These are phyloP conservation scores for Paracorniculantispora psalliotae DNA, from an alignment of 2,329 filamentous ascomycete species.

Conservation along the genomic window DNA sequence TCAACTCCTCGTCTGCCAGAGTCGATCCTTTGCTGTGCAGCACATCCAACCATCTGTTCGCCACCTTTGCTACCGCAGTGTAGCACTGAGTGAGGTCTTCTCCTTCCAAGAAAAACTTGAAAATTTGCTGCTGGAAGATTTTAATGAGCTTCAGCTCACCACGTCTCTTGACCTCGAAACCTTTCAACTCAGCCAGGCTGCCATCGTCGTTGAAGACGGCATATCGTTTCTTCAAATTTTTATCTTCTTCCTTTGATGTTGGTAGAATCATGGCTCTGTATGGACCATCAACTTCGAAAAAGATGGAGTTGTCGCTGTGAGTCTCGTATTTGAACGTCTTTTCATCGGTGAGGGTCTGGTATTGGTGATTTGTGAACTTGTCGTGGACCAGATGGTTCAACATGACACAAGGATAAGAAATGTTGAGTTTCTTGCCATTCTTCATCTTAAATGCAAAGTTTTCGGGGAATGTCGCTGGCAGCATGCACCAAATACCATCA, in stretches of 20 bases:
- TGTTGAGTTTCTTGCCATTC: conserved; percentile 92
- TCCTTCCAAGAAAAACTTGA: conserved; percentile 98
- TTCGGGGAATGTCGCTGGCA: conserved; percentile 92
- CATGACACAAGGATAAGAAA: conserved; percentile 99
- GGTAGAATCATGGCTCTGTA: conserved; percentile 97
- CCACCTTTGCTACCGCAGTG: conserved; percentile 83
- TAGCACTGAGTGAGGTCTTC: conserved; percentile 86
- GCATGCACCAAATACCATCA: conserved; percentile 99
- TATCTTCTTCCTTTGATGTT: conserved; percentile 97
- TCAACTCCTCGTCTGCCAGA: conserved; percentile 91
- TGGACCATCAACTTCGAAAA: conserved; percentile 97
- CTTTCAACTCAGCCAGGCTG: conserved; percentile 89
- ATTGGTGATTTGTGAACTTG: conserved; percentile 95
- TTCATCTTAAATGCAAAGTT: conserved; percentile 93
- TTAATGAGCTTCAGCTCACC: conserved; percentile 99
- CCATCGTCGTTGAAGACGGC: conserved; percentile 99
- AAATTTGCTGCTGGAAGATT: conserved; percentile 98
- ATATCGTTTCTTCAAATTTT: conserved; percentile 98
- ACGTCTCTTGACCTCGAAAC: conserved; percentile 94
- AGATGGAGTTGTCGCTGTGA: conserved; percentile 97
- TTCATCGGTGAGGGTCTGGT: conserved; percentile 80
- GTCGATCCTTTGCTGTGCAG: conserved; percentile 83
- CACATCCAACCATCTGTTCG: conserved; percentile 95
- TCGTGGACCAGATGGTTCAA: conserved; percentile 95
- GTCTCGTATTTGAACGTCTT: conserved; percentile 87